A percentile compares a stretch with the other conserved stretches of the same genome.
phyloP scores from a whole-genome alignment of 2,329 filamentous ascomycete genomes.

The Coccinonectria pachysandricola region DNA sequence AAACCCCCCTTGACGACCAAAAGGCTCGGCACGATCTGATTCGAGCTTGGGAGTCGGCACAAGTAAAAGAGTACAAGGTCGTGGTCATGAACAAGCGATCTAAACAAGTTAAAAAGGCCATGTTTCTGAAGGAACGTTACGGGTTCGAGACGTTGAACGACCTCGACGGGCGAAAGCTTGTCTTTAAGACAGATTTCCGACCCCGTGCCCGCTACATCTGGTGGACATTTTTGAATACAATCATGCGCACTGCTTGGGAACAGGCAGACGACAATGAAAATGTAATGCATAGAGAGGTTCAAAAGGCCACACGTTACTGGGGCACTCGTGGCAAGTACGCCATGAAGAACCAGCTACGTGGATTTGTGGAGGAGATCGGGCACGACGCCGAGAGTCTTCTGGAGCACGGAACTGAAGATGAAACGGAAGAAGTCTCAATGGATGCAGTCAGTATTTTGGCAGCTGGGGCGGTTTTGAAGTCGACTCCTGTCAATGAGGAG shows the following conservation, averaged over 20 bases:
- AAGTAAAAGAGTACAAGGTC: constrained; percentile 2
- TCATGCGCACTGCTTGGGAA: neutral
- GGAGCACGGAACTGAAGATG: too few species aligned
- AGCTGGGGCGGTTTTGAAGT: too few species aligned
- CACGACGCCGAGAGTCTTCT: constrained; percentile 3
- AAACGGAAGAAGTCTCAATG: too few species aligned
- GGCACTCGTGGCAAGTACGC: constrained; percentile 1
- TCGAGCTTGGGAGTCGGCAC: neutral
- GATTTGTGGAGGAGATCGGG: constrained; percentile 2
- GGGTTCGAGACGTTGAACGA: neutral
- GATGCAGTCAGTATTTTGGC: too few species aligned
- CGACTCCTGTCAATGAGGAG: too few species aligned
- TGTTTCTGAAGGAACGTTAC: neutral
- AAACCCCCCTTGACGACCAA: neutral
- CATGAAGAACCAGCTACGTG: constrained; percentile 2
- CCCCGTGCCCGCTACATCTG: constrained; percentile 3
- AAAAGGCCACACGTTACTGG: constrained; percentile 2
- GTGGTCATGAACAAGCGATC: neutral
- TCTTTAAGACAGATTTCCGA: constrained; percentile 2
- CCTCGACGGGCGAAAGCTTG: constrained; percentile 1
- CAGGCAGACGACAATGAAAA: neutral
- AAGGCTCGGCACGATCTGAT: neutral
- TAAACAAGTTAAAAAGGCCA: neutral
- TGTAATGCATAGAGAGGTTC: neutral
- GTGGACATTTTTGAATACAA: constrained; percentile 3